Evolutionary conservation across 2,329 filamentous ascomycete species (phyloP), one percentile per base, ranked within the genome.

Genomic region (Colletotrichum tabaci): DNA sequence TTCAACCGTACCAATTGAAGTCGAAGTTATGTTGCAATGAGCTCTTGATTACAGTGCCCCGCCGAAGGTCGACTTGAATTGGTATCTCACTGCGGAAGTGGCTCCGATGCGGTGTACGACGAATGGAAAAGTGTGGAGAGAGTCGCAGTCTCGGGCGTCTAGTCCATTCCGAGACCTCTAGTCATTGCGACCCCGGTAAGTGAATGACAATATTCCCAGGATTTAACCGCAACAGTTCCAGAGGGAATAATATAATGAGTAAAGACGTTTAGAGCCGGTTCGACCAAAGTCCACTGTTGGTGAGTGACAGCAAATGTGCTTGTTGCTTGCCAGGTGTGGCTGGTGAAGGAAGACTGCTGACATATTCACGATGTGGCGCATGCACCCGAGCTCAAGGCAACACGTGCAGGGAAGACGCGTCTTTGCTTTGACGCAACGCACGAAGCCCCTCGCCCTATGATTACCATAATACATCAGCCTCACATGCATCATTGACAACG

Each of bases 1-100:
- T 56, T 26, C 55, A 61, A 35, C 67, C 62, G 62, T 70, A 57
- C 67, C 67, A 66, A 66, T 61, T 46, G 49, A 46, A 26, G 40
- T 30, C 21, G 15, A 53, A 26, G 40, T 23, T 9, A 44, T 63
- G 47, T 40, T 63, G 35, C 61, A 53, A 13, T 44, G 46, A 46
- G n/a, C 52, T 52, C 42, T n/a, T 30, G 35, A 8, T 30, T 12
- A 60, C 47, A 26, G 16, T n/a, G 63, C 53, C 67, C 61, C 55
- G 26, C 38, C 23, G n/a, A 35, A 55, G 62, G n/a, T 42, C 47
- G 66, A n/a, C 47, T 47, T 30, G 18, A 3, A 38, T n/a, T 38
- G 30, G 18, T 21, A 21, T 21, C 18, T 56, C 23, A 21, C 50
- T 56, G n/a, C 50, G 62, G 42, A 58, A 66, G 46, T 57, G 38